These are phyloP conservation scores for Gaultheria prostrata DNA, from an alignment of 148 eudicot genomes.

Conservation along the genomic window DNA sequence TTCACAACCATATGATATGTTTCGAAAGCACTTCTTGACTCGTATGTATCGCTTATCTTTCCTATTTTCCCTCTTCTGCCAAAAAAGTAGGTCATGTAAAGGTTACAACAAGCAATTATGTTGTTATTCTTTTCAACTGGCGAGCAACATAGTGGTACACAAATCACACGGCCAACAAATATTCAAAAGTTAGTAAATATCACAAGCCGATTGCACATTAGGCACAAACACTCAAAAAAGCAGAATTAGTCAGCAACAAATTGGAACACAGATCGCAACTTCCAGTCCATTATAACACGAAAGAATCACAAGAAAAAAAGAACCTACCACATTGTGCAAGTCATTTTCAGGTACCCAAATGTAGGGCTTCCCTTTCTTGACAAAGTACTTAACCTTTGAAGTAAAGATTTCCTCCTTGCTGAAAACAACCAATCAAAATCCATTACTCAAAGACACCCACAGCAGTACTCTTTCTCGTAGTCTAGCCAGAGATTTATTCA, in stretches of 20 bases:
- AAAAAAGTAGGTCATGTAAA: not conserved
- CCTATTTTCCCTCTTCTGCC: too few relatives aligned
- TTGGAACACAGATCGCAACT: not conserved
- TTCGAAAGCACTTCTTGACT: not conserved
- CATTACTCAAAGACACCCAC: not conserved
- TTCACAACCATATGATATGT: not conserved
- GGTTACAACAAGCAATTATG: not conserved
- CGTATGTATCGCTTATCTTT: not conserved
- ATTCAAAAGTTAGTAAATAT: not conserved
- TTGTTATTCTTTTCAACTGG: not conserved
- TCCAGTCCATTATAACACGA: not conserved
- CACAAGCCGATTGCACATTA: not conserved
- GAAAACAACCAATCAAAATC: conserved; percentile 12
- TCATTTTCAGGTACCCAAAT: conserved; percentile 82
- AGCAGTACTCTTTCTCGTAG: not conserved
- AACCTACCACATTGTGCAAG: conserved; percentile 67
- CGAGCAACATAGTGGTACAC: not conserved
- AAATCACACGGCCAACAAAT: not conserved
- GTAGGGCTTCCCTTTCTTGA: conserved; percentile 70
- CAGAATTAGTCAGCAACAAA: not conserved
- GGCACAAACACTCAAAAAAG: not conserved
- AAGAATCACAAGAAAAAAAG: not conserved
- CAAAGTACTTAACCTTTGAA: conserved; percentile 74
- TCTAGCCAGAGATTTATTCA: not conserved
- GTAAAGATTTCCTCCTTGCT: conserved; percentile 76